Base-by-base conservation (phyloP, 2,329 filamentous ascomycete genomes). In the Apiospora rasikravindrae region DNA sequence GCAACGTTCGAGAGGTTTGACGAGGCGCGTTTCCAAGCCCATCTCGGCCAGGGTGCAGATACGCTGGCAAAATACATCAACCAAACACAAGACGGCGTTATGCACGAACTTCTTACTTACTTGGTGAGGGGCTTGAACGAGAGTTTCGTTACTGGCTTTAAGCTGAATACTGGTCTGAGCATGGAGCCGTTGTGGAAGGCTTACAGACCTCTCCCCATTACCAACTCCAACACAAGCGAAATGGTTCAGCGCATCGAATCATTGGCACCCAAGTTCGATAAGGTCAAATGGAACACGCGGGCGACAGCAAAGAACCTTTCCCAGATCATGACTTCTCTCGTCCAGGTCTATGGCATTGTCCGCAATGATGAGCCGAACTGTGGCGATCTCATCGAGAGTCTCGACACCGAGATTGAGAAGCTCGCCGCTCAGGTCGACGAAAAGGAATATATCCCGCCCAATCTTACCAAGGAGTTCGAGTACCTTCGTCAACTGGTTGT, bases 101-200 rank as follows among this genome's bases (percentile, higher is more conserved):
- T 81, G 45, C 78, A 77, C 2, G 78, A 83, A 1, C 82, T 90
- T n/a, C 77, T 85, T 4, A 76, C 78, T 1, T 74, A 78, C 13
- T 78, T 89, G 47, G 76, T 85, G 1, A 77, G 81, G 0, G 84
- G 81, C 7, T 77, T 92, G 2, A 82, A 87, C 61, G 83, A 83
- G 51, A 86, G 87, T 69, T 96, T 97, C 78, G 87, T 89, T 33
- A 87, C 89, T 22, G 91, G 90, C 1, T 95, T 95, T 83, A 90
- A 90, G 71, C 83, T 97, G 19, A 90, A 86, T 0, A 95, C 92
- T 2, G 95, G 94, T 0, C 84, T 95, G 16, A 92, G 90, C 75
- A 96, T 97, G 93, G 93, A 96, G 78, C 81, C 84, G 11, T 86
- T 97, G 6, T 97, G 95, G 96, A 88, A 89, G 57, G 78, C 85